phyloP scores from a whole-genome alignment of 1,284 basidiomycete species.

The Marasmius sp. region DNA sequence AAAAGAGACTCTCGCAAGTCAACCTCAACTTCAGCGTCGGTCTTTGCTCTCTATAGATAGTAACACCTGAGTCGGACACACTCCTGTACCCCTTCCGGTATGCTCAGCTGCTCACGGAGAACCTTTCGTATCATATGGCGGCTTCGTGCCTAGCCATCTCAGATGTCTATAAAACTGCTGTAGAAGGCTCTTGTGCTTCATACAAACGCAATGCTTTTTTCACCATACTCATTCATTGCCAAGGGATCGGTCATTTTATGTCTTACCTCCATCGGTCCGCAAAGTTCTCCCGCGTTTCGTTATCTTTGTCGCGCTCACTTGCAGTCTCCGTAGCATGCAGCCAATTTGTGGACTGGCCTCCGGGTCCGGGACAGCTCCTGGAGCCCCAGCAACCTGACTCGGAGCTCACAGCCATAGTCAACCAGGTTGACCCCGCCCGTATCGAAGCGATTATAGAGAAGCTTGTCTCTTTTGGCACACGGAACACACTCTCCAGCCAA shows the following conservation, averaged over 20 bases:
- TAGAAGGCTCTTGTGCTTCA: background rate
- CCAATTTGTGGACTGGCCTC: constrained; percentile 36
- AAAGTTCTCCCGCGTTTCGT: background rate
- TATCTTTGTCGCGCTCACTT: background rate
- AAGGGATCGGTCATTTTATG: background rate
- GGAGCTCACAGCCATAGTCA: constrained; percentile 44
- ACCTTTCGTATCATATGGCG: background rate
- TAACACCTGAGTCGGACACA: too few relatives aligned
- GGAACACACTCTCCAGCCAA: constrained; percentile 51
- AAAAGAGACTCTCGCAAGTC: too few relatives aligned
- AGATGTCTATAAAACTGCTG: background rate
- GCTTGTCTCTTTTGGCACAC: constrained; percentile 54
- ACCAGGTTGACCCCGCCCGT: constrained; percentile 42
- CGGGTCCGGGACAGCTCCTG: constrained; percentile 43
- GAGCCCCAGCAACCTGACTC: constrained; percentile 40
- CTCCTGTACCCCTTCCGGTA: background rate
- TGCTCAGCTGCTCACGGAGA: background rate
- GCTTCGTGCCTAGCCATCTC: background rate
- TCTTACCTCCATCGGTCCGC: background rate
- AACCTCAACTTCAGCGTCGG: too few relatives aligned
- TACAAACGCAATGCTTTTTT: background rate
- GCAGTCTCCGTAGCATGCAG: constrained; percentile 1
- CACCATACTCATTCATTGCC: background rate
- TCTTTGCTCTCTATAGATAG: too few relatives aligned
- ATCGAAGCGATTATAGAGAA: constrained; percentile 47